These are phyloP conservation scores for Dendrobium nobile DNA, from an alignment of 106 monocot genomes.

Conservation along the genomic window DNA sequence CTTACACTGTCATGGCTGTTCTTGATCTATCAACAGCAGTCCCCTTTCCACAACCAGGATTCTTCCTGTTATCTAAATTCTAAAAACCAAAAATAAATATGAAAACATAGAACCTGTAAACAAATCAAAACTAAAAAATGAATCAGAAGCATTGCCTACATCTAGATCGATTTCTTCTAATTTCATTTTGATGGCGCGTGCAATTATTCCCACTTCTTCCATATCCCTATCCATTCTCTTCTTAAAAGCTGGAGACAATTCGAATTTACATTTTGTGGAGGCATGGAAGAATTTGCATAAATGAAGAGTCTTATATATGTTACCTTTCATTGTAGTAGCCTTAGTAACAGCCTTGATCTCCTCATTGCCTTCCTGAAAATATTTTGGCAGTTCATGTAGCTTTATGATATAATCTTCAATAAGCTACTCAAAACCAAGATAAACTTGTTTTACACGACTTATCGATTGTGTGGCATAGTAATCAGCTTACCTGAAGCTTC, in stretches of 20 bases:
- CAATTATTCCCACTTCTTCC: constrained; percentile 42
- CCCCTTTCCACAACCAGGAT: constrained; percentile 55
- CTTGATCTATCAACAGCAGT: constrained; percentile 61
- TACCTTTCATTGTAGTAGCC: constrained; percentile 59
- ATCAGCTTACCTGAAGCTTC: constrained; percentile 42
- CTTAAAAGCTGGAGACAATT: constrained; percentile 37
- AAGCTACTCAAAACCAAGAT: background rate
- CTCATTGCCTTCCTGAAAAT: constrained; percentile 40
- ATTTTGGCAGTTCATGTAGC: background rate
- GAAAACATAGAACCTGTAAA: no score
- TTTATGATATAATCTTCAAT: background rate
- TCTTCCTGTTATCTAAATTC: constrained; percentile 45
- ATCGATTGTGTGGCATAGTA: background rate
- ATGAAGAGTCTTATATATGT: background rate
- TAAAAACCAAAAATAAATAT: constrained; percentile 2
- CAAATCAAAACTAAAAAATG: background rate
- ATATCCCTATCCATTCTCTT: constrained; percentile 54
- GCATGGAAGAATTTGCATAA: background rate
- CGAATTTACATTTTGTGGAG: background rate
- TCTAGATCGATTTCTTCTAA: constrained; percentile 23
- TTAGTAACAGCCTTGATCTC: constrained; percentile 48
- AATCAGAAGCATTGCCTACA: background rate
- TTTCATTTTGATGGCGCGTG: constrained; percentile 33
- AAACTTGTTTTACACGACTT: background rate
- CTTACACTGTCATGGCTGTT: constrained; percentile 51